Conservation (phyloP, 2,329 filamentous ascomycete species). For the Rutstroemia sydowiana region DNA sequence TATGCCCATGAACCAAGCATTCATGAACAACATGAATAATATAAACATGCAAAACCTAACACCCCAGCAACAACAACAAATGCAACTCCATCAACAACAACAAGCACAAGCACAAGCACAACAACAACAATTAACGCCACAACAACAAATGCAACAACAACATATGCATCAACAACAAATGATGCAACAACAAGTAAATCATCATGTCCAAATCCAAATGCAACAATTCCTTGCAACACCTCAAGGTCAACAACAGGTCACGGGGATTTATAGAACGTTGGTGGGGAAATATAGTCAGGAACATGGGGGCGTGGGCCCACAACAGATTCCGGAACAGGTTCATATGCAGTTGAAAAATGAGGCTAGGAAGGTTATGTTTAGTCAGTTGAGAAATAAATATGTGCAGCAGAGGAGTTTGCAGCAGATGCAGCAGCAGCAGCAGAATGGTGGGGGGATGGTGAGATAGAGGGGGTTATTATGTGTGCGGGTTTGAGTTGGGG, state of each 20-base stretch:
- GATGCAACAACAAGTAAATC: not conserved
- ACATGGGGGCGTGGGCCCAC: too few species aligned
- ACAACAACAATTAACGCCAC: not conserved
- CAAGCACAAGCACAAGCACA: too few species aligned
- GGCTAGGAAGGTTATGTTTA: not conserved
- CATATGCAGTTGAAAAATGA: not conserved
- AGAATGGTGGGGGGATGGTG: slow-evolving; percentile 26
- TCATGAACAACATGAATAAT: slow-evolving; percentile 2
- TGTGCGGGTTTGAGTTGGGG: too few species aligned
- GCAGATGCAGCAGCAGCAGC: slow-evolving; percentile 25
- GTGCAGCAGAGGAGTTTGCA: slow-evolving; percentile 12
- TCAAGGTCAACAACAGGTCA: not conserved
- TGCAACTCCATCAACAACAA: too few species aligned
- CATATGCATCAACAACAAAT: not conserved
- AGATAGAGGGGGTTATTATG: slow-evolving; percentile 10
- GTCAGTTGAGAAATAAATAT: not conserved
- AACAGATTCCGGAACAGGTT: not conserved
- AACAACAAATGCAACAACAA: not conserved
- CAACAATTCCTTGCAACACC: not conserved
- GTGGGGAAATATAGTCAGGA: not conserved
- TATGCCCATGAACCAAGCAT: slow-evolving; percentile 7
- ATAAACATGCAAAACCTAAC: slow-evolving; percentile 6
- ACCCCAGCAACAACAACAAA: not conserved
- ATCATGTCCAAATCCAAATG: not conserved
- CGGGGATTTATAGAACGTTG: not conserved